phyloP scores from a whole-genome alignment of 257 asterid genomes.

The Przewalskia tangutica region DNA sequence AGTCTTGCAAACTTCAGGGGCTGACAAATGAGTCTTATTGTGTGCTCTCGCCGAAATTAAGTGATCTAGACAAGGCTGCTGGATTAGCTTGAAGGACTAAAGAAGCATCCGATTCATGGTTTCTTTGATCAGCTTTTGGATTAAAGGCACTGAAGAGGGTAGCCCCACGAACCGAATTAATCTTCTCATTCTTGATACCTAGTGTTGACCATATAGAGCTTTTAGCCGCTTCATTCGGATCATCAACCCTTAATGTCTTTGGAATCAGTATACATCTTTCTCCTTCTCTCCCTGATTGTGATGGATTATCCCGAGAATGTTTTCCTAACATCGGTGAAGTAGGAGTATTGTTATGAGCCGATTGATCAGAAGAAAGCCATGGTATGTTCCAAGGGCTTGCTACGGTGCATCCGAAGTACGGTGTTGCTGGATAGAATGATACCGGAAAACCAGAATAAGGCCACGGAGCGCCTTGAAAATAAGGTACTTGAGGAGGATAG shows the following conservation, averaged over 20 bases:
- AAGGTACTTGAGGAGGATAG: constrained; percentile 9
- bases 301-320: constrained; percentile 32
- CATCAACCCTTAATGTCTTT: constrained; percentile 48
- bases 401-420: constrained; percentile 25
- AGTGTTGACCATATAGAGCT: constrained; percentile 55
- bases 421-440: constrained; percentile 37
- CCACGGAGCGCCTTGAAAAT: constrained; percentile 19
- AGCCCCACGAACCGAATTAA: neutral
- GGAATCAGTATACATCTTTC: constrained; percentile 29
- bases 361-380: constrained; percentile 15
- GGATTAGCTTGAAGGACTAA: constrained; percentile 65
- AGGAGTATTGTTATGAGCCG: constrained; percentile 8
- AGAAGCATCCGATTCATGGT: constrained; percentile 11
- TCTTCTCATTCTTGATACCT: constrained; percentile 19
- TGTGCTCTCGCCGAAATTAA: constrained; percentile 45
- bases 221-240: constrained; percentile 59
- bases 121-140: constrained; percentile 17
- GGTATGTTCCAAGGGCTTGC: constrained; percentile 27
- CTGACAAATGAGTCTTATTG: neutral
- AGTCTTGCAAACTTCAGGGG: too few relatives aligned
- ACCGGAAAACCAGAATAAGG: constrained; percentile 37
- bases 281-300: constrained; percentile 4
- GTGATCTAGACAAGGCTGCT: constrained; percentile 71
- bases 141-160: constrained; percentile 26
- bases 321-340: constrained; percentile 37